phyloP scores from a whole-genome alignment of 805 yeast species.

The Clavispora phyllophila region DNA sequence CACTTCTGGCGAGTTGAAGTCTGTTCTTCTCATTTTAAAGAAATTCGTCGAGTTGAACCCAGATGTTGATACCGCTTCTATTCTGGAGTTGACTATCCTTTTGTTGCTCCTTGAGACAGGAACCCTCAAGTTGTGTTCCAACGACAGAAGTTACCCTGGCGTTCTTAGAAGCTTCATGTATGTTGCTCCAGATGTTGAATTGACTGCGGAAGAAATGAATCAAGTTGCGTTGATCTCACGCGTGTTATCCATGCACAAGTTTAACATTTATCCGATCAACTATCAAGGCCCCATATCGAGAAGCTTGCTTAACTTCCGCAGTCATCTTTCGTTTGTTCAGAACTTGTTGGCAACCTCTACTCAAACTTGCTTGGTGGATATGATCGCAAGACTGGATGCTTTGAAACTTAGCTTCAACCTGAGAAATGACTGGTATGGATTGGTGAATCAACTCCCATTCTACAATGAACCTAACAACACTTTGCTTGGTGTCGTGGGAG shows the following conservation, averaged over 20 bases:
- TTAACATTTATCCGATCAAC: conserved; percentile 41
- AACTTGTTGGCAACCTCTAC: conserved; percentile 49
- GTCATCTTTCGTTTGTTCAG: conserved; percentile 52
- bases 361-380: conserved; percentile 46
- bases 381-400: conserved; percentile 41
- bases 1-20: conserved; percentile 38
- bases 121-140: conserved; percentile 36
- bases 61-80: conserved; percentile 12
- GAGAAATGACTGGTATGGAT: conserved; percentile 52
- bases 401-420: conserved; percentile 42
- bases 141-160: conserved; percentile 26
- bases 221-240: conserved; percentile 31
- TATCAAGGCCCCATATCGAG: conserved; percentile 66
- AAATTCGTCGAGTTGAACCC: conserved; percentile 19
- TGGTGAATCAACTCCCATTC: conserved; percentile 61
- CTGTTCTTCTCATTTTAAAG: conserved; percentile 49
- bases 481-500: conserved; percentile 55
- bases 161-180: conserved; percentile 31
- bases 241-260: conserved; percentile 31
- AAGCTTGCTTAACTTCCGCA: conserved; percentile 60
- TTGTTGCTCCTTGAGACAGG: conserved; percentile 39
- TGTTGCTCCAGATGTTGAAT: conserved; percentile 10
- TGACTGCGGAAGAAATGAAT: conserved; percentile 38
- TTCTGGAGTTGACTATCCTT: conserved; percentile 44
- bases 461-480: conserved; percentile 52